phyloP scores from a whole-genome alignment of 352 stramenopile genomes.

The Aphanomyces stellatus region DNA sequence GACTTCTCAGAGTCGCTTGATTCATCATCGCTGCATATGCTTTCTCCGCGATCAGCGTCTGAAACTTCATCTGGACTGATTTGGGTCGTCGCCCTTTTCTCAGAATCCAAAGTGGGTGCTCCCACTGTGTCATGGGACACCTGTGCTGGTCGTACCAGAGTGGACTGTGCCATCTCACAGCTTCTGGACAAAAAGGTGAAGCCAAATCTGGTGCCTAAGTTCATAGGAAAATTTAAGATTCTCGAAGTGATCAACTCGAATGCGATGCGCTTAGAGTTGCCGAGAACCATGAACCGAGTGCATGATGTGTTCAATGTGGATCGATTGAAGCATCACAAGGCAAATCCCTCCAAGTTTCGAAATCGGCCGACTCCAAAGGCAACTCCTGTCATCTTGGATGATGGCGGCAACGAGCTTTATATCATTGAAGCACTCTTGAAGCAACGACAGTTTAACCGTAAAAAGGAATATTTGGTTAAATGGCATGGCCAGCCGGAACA shows the following conservation, averaged over 20 bases:
- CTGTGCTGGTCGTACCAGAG: too few species aligned
- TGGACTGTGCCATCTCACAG: too few species aligned
- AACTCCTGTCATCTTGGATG: not conserved
- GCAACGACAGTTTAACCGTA: conserved; percentile 10
- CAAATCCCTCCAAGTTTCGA: not conserved
- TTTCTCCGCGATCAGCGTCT: too few species aligned
- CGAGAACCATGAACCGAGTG: not conserved
- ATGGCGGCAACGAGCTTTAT: not conserved
- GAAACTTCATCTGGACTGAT: too few species aligned
- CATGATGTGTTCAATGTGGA: conserved; percentile 21
- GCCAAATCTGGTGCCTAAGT: not conserved
- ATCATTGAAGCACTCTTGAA: conserved; percentile 5
- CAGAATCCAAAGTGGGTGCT: too few species aligned
- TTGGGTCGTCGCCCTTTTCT: too few species aligned
- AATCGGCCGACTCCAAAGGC: not conserved
- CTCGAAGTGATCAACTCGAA: not conserved
- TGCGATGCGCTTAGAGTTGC: conserved; percentile 8
- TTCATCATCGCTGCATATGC: too few species aligned
- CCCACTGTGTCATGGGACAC: too few species aligned
- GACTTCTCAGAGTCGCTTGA: too few species aligned
- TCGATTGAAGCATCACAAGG: conserved; percentile 12
- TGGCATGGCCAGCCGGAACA: conserved; percentile 11
- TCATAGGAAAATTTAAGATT: conserved; percentile 1
- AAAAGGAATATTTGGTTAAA: conserved; percentile 6
- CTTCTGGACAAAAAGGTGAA: not conserved